Evolutionary conservation across 306 rosid species (phyloP).

Genomic region (Arachis stenosperma): DNA sequence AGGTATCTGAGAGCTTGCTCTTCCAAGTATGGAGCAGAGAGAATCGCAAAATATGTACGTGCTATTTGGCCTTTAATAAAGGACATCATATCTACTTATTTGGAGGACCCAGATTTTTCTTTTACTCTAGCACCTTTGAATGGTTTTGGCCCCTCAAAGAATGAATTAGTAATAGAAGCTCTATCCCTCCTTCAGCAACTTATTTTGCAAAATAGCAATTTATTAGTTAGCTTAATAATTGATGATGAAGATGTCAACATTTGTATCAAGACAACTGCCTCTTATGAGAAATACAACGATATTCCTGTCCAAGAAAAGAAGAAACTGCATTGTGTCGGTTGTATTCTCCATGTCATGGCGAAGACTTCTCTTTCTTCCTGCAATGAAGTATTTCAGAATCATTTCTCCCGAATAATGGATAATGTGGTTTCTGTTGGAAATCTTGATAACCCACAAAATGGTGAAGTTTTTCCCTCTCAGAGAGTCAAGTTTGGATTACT

Average conservation of each 20-base stretch:
- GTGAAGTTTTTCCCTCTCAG: slow-evolving; percentile 26
- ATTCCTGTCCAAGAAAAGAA: slow-evolving; percentile 67
- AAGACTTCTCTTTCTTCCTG: slow-evolving; percentile 72
- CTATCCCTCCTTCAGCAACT: slow-evolving; percentile 71
- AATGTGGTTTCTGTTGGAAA: slow-evolving; percentile 48
- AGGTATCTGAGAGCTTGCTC: slow-evolving; percentile 76
- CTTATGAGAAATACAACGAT: slow-evolving; percentile 50
- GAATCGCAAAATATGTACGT: slow-evolving; percentile 68
- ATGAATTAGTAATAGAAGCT: slow-evolving; percentile 72
- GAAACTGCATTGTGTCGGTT: slow-evolving; percentile 72
- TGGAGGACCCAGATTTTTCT: slow-evolving; percentile 58
- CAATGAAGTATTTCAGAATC: slow-evolving; percentile 60
- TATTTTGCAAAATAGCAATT: slow-evolving; percentile 59
- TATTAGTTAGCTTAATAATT: slow-evolving; percentile 60
- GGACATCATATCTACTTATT: slow-evolving; percentile 58
- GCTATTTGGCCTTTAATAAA: slow-evolving; percentile 78
- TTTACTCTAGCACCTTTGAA: slow-evolving; percentile 45
- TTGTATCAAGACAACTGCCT: slow-evolving; percentile 56
- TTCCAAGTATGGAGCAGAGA: slow-evolving; percentile 75
- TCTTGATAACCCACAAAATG: slow-evolving; percentile 40
- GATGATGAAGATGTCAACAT: slow-evolving; percentile 71
- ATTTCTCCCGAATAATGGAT: slow-evolving; percentile 62
- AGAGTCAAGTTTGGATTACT: slow-evolving; percentile 71
- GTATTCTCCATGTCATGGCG: slow-evolving; percentile 61
- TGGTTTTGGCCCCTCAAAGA: slow-evolving; percentile 67